These are phyloP conservation scores for Aegilops longissima DNA, from an alignment of 176 grass and related monocot species.

Conservation along the genomic window DNA sequence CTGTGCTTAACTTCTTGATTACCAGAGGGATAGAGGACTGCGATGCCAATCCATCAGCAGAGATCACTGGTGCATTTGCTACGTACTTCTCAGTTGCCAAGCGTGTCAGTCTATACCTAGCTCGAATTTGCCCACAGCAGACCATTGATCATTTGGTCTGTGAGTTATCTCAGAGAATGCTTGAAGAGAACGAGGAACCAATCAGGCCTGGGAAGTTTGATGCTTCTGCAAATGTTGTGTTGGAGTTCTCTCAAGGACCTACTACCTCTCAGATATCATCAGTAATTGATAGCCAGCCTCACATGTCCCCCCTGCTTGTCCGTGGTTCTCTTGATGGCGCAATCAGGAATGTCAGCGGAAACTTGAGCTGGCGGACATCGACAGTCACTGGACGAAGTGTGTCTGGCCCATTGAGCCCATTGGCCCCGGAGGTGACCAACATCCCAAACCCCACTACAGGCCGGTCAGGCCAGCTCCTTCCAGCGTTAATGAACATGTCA, in stretches of 20 bases:
- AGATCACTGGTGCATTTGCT: slow-evolving; percentile 94
- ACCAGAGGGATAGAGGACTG: slow-evolving; percentile 97
- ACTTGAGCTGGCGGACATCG: slow-evolving; percentile 95
- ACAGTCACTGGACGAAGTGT: slow-evolving; percentile 83
- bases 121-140: slow-evolving; percentile 92
- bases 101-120: slow-evolving; percentile 96
- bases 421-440: slow-evolving; percentile 78
- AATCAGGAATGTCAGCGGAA: slow-evolving; percentile 82
- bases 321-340: slow-evolving; percentile 93
- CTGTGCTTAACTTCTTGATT: slow-evolving; percentile 97
- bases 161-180: slow-evolving; percentile 94
- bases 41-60: slow-evolving; percentile 92
- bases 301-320: slow-evolving; percentile 99
- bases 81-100: slow-evolving; percentile 97
- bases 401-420: slow-evolving; percentile 94
- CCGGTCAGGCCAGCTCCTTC: slow-evolving; percentile 89
- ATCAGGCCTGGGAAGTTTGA: slow-evolving; percentile 70
- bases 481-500: slow-evolving; percentile 91
- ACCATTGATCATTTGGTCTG: slow-evolving; percentile 97
- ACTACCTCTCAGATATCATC: slow-evolving; percentile 59
- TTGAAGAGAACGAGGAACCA: slow-evolving; percentile 81
- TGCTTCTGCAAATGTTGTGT: slow-evolving; percentile 67
- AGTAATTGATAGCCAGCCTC: slow-evolving; percentile 79
- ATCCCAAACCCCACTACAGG: slow-evolving; percentile 72
- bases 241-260: slow-evolving; percentile 96